phyloP scores from a whole-genome alignment of 2,329 filamentous ascomycete genomes.

The Aspergillus unguis region DNA sequence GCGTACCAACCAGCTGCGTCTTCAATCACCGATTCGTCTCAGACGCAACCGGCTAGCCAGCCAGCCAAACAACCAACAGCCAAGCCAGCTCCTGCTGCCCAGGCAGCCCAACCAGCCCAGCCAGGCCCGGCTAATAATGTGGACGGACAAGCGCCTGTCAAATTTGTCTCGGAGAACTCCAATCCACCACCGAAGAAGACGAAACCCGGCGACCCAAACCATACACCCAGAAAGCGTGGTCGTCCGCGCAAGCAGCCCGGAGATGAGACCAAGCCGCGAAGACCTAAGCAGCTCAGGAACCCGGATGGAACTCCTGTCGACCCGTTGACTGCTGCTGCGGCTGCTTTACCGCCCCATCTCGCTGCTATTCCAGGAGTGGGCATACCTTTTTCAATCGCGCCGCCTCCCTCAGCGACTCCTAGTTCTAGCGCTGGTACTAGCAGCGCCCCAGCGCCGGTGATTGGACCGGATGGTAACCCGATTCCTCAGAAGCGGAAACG shows the following conservation, averaged over 20 bases:
- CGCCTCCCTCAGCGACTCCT: not conserved
- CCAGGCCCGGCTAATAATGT: slow-evolving; percentile 4
- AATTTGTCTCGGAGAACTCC: slow-evolving; percentile 11
- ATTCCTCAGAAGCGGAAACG: slow-evolving; percentile 23
- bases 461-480: slow-evolving; percentile 18
- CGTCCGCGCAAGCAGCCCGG: slow-evolving; percentile 30
- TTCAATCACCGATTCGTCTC: not conserved
- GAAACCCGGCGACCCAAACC: slow-evolving; percentile 6
- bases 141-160: slow-evolving; percentile 14
- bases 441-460: slow-evolving; percentile 6
- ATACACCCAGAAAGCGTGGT: slow-evolving; percentile 26
- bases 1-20: not conserved
- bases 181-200: not conserved
- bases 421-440: slow-evolving; percentile 4
- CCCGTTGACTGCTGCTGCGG: not conserved
- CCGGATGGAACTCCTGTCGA: slow-evolving; percentile 17
- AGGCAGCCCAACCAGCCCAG: not conserved
- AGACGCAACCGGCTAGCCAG: not conserved
- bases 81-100: not conserved
- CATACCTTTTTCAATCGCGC: slow-evolving; percentile 1
- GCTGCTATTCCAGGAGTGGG: slow-evolving; percentile 1
- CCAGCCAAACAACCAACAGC: not conserved
- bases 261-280: slow-evolving; percentile 17
- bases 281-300: slow-evolving; percentile 17
- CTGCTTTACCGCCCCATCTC: not conserved